Conservation (phyloP, 2,329 filamentous ascomycete genomes). For the Venturia oleaginea region DNA sequence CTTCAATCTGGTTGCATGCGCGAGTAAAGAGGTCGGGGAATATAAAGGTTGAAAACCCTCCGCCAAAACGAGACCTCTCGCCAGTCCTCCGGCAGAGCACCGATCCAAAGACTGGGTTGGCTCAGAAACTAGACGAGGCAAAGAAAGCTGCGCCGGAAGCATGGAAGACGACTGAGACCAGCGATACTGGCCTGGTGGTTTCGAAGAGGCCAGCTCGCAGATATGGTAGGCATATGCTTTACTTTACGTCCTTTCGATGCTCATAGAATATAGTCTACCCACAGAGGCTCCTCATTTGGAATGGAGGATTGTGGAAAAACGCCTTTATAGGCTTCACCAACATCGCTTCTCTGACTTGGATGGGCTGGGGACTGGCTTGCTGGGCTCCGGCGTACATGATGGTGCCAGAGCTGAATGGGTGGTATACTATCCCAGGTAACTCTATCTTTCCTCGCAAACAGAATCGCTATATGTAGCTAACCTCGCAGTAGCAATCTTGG, state of each 20-base stretch:
- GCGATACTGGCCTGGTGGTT: not conserved
- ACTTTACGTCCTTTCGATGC: not conserved
- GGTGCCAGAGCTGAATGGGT: not conserved
- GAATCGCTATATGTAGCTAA: slow-evolving; percentile 34
- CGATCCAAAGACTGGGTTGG: not conserved
- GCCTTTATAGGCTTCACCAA: slow-evolving; percentile 63
- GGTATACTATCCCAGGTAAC: not conserved
- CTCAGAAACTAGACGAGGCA: too few relatives aligned
- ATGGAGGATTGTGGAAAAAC: slow-evolving; percentile 59
- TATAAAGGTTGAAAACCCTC: not conserved
- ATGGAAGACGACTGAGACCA: not conserved
- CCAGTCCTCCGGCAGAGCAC: not conserved
- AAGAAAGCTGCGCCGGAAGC: not conserved
- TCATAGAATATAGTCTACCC: slow-evolving; percentile 38
- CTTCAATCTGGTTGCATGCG: not conserved
- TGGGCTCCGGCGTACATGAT: not conserved
- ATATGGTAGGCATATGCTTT: slow-evolving; percentile 4
- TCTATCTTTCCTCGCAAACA: not conserved
- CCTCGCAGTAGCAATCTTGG: slow-evolving; percentile 49
- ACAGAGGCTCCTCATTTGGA: slow-evolving; percentile 60
- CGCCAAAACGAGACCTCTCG: not conserved
- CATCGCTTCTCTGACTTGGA: slow-evolving; percentile 60
- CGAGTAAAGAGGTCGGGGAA: not conserved
- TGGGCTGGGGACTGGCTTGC: slow-evolving; percentile 47
- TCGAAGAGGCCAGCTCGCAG: not conserved